Percentiles rank a stretch among this genome's conserved stretches.
These are phyloP conservation scores for Misopates orontium DNA, from an alignment of 257 asterid species.

Conservation along the genomic window DNA sequence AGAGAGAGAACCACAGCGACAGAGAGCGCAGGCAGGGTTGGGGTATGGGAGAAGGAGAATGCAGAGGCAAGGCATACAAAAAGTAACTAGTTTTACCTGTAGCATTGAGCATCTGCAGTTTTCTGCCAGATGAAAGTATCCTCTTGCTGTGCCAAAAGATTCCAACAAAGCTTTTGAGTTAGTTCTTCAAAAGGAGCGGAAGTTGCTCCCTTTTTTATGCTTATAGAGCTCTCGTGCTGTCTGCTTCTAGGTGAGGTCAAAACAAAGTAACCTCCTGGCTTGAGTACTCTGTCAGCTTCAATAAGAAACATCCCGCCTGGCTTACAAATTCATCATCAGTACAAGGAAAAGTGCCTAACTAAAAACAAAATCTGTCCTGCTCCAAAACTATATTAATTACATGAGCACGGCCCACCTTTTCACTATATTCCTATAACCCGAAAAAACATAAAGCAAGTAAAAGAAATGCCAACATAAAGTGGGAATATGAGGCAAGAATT, in stretches of 20 bases:
- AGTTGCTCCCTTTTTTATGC: slow-evolving; percentile 48
- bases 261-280: slow-evolving; percentile 95
- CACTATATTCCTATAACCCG: slow-evolving; percentile 11
- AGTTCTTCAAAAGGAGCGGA: slow-evolving; percentile 65
- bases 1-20: background rate
- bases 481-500: background rate
- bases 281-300: slow-evolving; percentile 91
- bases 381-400: slow-evolving; percentile 9
- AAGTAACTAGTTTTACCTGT: slow-evolving; percentile 55
- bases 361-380: background rate
- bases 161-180: slow-evolving; percentile 76
- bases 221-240: slow-evolving; percentile 50
- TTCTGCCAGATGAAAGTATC: slow-evolving; percentile 91
- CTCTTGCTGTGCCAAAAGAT: slow-evolving; percentile 71
- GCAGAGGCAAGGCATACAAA: slow-evolving; percentile 3
- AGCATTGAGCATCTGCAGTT: slow-evolving; percentile 67
- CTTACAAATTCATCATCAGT: slow-evolving; percentile 36
- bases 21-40: background rate
- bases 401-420: background rate
- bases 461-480: background rate
- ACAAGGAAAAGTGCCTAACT: slow-evolving; percentile 12
- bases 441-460: background rate
- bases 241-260: slow-evolving; percentile 74
- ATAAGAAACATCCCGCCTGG: slow-evolving; percentile 84
- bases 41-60: slow-evolving; percentile 7